Evolutionary conservation across 805 yeast genomes (phyloP), one percentile per base, ranked within the genome.

Genomic region (Ogataea kodamae): DNA sequence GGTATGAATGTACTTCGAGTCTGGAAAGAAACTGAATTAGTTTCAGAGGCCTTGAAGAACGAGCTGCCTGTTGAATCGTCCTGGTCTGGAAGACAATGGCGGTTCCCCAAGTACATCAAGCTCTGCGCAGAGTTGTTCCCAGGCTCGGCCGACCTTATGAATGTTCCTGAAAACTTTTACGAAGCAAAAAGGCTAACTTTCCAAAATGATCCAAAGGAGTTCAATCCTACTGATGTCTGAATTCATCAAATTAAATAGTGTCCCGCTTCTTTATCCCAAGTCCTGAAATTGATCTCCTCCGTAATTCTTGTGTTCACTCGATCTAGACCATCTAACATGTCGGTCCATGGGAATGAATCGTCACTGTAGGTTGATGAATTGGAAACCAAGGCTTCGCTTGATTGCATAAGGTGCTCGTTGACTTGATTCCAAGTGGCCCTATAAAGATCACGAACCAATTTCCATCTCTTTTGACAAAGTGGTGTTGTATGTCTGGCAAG

Each of bases 1-100:
- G 74, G 75, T 0, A 48, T 61, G 22, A 70, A 70, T 43, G 60
- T 67, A 5, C 37, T 67, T 25, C 55, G 75, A 35, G 74, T 66
- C 1, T 70, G 75, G 76, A 61, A 57, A 33, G 62, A 54, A 19
- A 55, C 54, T 38, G 75, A 67, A 45, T 29, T 34, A 12, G 44
- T 59, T 30, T 42, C 66, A 9, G 32, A 35, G 9, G 25, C 33
- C 2, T 16, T 35, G 18, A 35, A 28, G 12, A 35, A 25, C 28
- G 33, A 35, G 23, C 26, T 28, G 8, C 38, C 38, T 3, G 28
- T 28, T 6, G 38, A 35, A 16, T n/a, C 33, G 3, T 19, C 22
- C 13, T 35, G 38, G 38, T 20, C 29, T 4, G 38, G 30, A 5
- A 25, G 38, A 13, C 12, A 25, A 8, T 35, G 38, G 38, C 19